Evolutionary conservation across 2,329 filamentous ascomycete genomes (phyloP).

Genomic region (Botrytis squamosa): DNA sequence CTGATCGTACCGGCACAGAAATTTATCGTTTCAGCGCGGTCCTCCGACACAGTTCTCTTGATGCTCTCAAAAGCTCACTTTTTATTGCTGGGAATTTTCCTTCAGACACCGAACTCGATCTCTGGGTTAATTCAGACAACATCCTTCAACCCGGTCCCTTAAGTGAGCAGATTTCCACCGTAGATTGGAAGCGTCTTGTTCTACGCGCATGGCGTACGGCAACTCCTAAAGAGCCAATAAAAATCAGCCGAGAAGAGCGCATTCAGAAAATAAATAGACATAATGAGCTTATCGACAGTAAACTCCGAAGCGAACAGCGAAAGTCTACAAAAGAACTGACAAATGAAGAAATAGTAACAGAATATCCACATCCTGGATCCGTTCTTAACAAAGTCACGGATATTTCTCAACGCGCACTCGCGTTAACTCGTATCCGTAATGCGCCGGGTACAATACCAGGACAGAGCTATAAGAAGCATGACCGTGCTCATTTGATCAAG

Average conservation of each 20-base stretch:
- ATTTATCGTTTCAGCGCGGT: conserved; percentile 22
- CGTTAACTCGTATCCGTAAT: conserved; percentile 7
- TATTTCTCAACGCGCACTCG: background rate
- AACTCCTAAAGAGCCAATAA: background rate
- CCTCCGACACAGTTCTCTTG: conserved; percentile 16
- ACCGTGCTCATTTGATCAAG: background rate
- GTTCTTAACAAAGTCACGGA: conserved; percentile 2
- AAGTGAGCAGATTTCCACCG: background rate
- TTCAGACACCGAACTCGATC: conserved; percentile 21
- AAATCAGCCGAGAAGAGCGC: conserved; percentile 9
- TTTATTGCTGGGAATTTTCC: conserved; percentile 23
- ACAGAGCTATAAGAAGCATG: background rate
- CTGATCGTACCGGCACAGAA: conserved; percentile 18
- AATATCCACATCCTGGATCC: background rate
- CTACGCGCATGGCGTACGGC: conserved; percentile 7
- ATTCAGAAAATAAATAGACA: background rate
- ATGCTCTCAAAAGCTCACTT: conserved; percentile 23
- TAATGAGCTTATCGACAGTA: background rate
- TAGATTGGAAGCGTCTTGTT: conserved; percentile 15
- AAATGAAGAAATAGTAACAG: background rate
- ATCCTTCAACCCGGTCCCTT: background rate
- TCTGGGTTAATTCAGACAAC: conserved; percentile 21
- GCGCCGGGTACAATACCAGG: conserved; percentile 4
- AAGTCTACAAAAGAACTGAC: background rate
- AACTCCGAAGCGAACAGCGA: background rate